Evolutionary conservation across 129 eudicot genomes (phyloP).

Genomic region (Tanacetum coccineum): DNA sequence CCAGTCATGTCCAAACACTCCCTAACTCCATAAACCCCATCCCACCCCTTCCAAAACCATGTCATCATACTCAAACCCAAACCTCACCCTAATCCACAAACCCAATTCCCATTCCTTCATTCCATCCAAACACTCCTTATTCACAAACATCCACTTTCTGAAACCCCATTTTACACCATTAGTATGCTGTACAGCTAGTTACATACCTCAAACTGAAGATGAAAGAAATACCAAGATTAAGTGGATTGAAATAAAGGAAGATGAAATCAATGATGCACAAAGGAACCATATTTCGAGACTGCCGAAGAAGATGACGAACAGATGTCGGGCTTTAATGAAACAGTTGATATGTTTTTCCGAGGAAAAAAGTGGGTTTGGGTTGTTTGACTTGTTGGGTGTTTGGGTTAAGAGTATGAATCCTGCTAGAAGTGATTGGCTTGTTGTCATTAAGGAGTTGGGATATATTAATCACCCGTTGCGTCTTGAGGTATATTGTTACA

Average conservation of each 20-base stretch:
- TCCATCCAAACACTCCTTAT: conserved; percentile 3
- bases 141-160: conserved; percentile 2
- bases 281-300: conserved; percentile 56
- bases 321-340: conserved; percentile 76
- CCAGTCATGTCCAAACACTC: not conserved
- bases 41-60: not conserved
- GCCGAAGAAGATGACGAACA: conserved; percentile 65
- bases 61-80: conserved; percentile 19
- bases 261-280: conserved; percentile 55
- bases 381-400: conserved; percentile 48
- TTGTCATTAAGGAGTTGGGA: conserved; percentile 70
- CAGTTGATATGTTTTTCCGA: conserved; percentile 66
- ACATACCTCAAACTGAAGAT: conserved; percentile 29
- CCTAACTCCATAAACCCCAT: not conserved
- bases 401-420: conserved; percentile 91
- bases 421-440: conserved; percentile 88
- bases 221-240: conserved; percentile 29
- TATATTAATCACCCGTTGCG: conserved; percentile 61
- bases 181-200: conserved; percentile 23
- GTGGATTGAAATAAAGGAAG: conserved; percentile 45
- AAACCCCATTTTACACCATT: not conserved
- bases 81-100: conserved; percentile 15
- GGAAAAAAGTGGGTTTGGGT: conserved; percentile 29
- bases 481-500: conserved; percentile 61
- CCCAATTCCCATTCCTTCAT: not conserved